Conservation (phyloP, 139 green algal species). For the Ettlia oleoabundans region DNA sequence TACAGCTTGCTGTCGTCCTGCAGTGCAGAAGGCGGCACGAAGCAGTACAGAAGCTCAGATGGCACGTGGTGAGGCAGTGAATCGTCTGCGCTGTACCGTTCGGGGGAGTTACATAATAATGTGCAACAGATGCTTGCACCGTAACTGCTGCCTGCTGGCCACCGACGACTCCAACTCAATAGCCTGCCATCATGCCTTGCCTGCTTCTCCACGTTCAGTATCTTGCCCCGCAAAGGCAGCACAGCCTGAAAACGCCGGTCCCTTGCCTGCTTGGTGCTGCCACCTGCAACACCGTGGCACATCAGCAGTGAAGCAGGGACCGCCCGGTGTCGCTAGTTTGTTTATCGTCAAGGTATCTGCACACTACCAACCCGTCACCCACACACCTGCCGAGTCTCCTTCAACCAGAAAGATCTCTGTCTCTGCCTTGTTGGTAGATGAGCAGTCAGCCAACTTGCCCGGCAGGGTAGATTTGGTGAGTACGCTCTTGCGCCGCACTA, state of each 20-base stretch:
- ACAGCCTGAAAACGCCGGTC: conserved; percentile 92
- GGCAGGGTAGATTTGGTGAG: conserved; percentile 90
- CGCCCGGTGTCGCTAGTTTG: no score
- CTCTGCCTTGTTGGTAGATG: conserved; percentile 48
- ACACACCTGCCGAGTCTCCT: conserved; percentile 87
- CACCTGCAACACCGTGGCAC: conserved; percentile 61
- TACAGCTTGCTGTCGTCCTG: conserved; percentile 85
- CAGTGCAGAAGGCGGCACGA: conserved; percentile 11
- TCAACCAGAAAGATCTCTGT: conserved; percentile 98
- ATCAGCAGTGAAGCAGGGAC: background rate
- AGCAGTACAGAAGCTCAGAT: no score
- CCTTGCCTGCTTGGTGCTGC: conserved; percentile 94
- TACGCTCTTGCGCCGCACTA: conserved; percentile 93
- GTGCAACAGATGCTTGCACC: no score
- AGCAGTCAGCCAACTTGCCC: conserved; percentile 97
- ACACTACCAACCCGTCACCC: no score
- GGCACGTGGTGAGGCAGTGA: no score
- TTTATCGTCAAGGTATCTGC: no score
- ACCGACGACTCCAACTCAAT: background rate
- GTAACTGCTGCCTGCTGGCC: no score
- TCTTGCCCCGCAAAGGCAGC: conserved; percentile 96
- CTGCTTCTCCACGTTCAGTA: conserved; percentile 94
- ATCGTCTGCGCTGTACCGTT: no score
- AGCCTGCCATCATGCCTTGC: background rate
- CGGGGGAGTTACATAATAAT: no score